Base-by-base conservation (phyloP, 306 rosid genomes). In the Inga oerstediana region DNA sequence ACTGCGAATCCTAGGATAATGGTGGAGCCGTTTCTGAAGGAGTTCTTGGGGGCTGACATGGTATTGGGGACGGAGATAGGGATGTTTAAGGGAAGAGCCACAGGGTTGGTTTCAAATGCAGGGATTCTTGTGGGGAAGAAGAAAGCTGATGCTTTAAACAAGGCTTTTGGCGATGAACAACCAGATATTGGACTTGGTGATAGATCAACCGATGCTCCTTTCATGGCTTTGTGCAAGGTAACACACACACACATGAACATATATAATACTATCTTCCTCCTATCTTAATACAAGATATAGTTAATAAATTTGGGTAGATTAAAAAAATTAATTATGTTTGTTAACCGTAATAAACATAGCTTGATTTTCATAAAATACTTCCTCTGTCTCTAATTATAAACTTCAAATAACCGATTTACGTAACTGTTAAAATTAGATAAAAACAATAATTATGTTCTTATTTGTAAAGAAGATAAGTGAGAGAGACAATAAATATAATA, bases 151-250 rank as follows among this genome's bases (percentile, higher is more conserved):
- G 93, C 93, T 5, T 86, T 93, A 4, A 69, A 24, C 59, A 89
- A 86, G 8, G 83, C 85, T 49, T 94, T 93, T 43, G 85, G 91
- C 0, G 90, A 89, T 10, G 81, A 82, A 10, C 72, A 3, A 49
- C 98, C 98, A 0, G 90, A 93, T 3, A 22, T 95, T 75, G 98
- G 97, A 3, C 95, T 93, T 58, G 98, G 98, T 24, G 97, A 95
- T 87, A 79, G 95, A 16, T 74, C 64, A 9, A 93, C 94, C 4
- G 98, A 95, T 76, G 79, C 86, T 83, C 93, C 95, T 17, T 95
- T 92, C 88, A 91, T 95, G 95, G 71, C 83, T 49, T 77, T 92
- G 15, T 93, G 98, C 90, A 93, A 92, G 95, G 98, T 94, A 85
- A 9, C 2, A n/a, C 14, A 6, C 58, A 6, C 58, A 52, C 5